Percentiles rank a stretch among this genome's conserved stretches.
Evolutionary conservation across 257 asterid species (phyloP).

Genomic region (Asclepias syriaca): DNA sequence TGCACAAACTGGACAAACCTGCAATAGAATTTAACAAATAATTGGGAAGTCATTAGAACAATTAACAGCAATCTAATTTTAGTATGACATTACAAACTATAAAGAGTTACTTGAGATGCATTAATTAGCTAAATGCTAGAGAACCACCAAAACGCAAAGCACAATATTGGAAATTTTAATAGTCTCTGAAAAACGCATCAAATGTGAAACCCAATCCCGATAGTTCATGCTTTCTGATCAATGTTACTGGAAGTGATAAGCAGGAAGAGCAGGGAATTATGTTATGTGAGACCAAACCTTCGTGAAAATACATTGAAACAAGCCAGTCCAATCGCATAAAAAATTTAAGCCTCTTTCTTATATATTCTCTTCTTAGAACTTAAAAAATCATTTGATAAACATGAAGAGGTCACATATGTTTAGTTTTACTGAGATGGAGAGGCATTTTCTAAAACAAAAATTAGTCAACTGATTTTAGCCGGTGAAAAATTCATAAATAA

Average conservation of each 20-base stretch:
- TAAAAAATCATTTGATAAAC: not conserved
- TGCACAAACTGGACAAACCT: slow-evolving; percentile 94
- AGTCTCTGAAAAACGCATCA: not conserved
- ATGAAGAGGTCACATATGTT: not conserved
- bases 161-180: not conserved
- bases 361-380: not conserved
- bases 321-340: not conserved
- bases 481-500: not conserved
- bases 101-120: not conserved
- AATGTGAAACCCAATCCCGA: not conserved
- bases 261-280: not conserved
- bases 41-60: slow-evolving; percentile 1
- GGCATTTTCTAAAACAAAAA: not conserved
- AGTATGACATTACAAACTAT: not conserved
- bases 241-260: not conserved
- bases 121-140: not conserved
- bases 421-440: not conserved
- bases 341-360: not conserved
- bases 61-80: not conserved
- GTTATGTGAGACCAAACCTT: not conserved
- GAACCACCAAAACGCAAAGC: not conserved
- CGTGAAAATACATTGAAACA: not conserved
- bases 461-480: not conserved
- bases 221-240: not conserved
- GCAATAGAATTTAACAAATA: slow-evolving; percentile 23